These are phyloP conservation scores for Penicillium sp. DNA, from an alignment of 2,329 filamentous ascomycete species.

Conservation along the genomic window DNA sequence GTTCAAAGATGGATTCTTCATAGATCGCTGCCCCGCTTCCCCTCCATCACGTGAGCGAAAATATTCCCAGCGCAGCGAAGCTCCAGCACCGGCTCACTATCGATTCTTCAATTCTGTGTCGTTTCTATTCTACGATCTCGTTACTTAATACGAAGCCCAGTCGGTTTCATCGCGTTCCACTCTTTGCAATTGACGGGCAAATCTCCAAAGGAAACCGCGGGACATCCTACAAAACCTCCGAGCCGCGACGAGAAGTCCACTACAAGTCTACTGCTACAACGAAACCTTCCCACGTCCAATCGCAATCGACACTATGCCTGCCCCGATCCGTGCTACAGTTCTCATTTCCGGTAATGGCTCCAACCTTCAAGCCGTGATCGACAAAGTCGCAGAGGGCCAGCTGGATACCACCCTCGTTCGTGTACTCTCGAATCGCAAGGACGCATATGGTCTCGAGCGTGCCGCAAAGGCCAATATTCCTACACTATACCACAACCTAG, in stretches of 20 bases:
- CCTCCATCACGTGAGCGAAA: conserved; percentile 18
- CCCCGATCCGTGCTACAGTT: conserved; percentile 61
- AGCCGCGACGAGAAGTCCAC: not conserved
- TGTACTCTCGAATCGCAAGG: conserved; percentile 69
- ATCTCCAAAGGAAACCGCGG: not conserved
- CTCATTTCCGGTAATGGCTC: conserved; percentile 75
- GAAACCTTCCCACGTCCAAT: not conserved
- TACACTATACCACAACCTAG: conserved; percentile 79
- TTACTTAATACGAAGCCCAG: not conserved
- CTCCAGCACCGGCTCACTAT: not conserved
- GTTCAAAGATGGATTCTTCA: not conserved
- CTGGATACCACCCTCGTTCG: conserved; percentile 62
- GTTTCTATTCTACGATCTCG: not conserved
- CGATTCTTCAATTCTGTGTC: not conserved
- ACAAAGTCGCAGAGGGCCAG: conserved; percentile 55
- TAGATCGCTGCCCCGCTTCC: conserved; percentile 5
- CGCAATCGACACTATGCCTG: conserved; percentile 27
- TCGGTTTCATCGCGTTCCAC: not conserved
- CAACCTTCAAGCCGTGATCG: conserved; percentile 78
- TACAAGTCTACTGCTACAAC: too few species aligned
- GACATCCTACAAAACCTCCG: not conserved
- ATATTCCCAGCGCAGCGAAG: conserved; percentile 14
- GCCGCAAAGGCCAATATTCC: conserved; percentile 67
- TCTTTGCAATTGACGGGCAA: not conserved
- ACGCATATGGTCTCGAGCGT: conserved; percentile 67